Conservation (phyloP, 2,329 filamentous ascomycete genomes). For the Monilinia polystroma region DNA sequence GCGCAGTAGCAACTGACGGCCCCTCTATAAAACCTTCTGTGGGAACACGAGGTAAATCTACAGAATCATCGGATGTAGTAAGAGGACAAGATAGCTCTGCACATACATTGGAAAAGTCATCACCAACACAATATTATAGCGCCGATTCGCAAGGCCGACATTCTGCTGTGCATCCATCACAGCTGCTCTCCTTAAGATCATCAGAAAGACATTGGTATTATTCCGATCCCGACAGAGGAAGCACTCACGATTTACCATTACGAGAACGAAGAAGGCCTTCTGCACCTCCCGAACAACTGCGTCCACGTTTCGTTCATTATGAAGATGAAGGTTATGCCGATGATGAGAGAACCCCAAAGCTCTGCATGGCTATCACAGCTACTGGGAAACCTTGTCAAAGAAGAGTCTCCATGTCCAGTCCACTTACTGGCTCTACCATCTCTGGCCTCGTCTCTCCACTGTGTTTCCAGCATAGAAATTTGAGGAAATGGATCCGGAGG, state of each 20-base stretch:
- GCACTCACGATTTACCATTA: background rate
- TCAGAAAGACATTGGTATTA: conserved; percentile 10
- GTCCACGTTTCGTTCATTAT: conserved; percentile 1
- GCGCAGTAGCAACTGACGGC: background rate
- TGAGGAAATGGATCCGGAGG: background rate
- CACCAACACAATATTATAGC: background rate
- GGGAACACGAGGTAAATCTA: background rate
- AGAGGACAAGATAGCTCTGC: background rate
- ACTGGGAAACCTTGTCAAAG: background rate
- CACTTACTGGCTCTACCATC: background rate
- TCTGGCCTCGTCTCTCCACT: background rate
- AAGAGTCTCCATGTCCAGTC: background rate
- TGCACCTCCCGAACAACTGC: background rate
- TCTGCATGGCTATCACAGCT: background rate
- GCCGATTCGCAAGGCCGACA: background rate
- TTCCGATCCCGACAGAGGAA: background rate
- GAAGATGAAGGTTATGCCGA: conserved; percentile 8
- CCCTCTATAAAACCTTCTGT: background rate
- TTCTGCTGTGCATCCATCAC: background rate
- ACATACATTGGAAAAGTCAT: background rate
- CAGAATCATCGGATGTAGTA: background rate
- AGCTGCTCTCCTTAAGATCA: background rate
- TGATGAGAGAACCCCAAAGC: background rate
- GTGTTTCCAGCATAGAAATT: conserved; percentile 10
- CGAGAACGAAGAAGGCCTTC: background rate